Conservation (phyloP, 306 rosid species). For the Styphnolobium japonicum region DNA sequence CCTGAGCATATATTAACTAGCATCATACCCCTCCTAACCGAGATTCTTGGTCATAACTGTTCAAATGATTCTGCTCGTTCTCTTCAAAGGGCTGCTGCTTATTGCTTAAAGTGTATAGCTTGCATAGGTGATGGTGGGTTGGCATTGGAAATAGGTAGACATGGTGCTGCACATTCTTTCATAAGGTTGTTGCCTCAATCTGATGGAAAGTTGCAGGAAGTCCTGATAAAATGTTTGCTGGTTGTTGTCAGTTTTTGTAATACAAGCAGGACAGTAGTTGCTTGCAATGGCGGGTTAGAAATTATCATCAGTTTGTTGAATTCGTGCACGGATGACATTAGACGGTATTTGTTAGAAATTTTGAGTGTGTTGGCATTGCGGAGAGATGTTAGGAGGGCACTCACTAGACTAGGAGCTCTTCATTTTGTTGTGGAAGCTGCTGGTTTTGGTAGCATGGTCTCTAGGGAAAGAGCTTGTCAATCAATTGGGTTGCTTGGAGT, state of each 20-base stretch:
- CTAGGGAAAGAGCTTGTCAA: constrained; percentile 53
- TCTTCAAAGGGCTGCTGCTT: constrained; percentile 45
- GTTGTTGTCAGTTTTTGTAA: constrained; percentile 37
- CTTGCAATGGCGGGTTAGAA: constrained; percentile 33
- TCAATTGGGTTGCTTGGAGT: constrained; percentile 44
- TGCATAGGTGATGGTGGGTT: constrained; percentile 37
- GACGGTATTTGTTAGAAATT: constrained; percentile 44
- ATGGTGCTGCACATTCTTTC: constrained; percentile 24
- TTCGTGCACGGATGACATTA: background rate
- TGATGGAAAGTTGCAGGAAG: constrained; percentile 28
- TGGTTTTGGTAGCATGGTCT: constrained; percentile 45
- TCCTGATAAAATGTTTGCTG: constrained; percentile 34
- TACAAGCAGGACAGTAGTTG: constrained; percentile 31
- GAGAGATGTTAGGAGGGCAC: constrained; percentile 41
- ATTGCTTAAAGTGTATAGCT: constrained; percentile 51
- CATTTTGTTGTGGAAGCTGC: constrained; percentile 47
- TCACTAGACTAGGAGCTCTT: constrained; percentile 31
- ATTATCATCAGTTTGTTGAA: constrained; percentile 30
- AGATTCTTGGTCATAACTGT: constrained; percentile 28
- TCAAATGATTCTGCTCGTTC: constrained; percentile 18
- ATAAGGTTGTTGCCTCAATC: constrained; percentile 38
- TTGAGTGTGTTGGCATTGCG: constrained; percentile 41
- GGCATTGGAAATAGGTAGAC: constrained; percentile 32
- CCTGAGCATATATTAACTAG: constrained; percentile 34
- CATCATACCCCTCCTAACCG: constrained; percentile 33